Base-by-base conservation (phyloP, 1,139 yeast species). In the Candida sanyaensis region DNA sequence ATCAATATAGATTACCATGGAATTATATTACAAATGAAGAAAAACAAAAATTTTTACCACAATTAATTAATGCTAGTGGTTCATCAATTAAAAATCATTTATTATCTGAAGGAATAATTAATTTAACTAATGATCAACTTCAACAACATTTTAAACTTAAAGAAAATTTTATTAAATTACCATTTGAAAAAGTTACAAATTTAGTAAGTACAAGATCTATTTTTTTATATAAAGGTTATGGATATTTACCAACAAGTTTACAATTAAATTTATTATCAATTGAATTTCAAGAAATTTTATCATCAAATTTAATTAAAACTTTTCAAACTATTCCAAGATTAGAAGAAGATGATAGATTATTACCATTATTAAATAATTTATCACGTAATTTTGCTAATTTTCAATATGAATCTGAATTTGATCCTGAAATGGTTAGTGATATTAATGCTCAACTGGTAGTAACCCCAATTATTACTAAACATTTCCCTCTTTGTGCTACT, bases 281-380 rank as follows among this genome's bases (percentile, higher is more conserved):
- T 38, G 97, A 90, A 63, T 92, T 86, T 62, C 73, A 81, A 44
- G 75, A 74, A 12, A 71, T 71, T 46, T 73, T 95, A 44, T 64
- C 66, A 4, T 64, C 69, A 8, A 81, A 83, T 34, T 72, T 93
- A 51, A 67, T 84, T 23, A 71, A 76, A 49, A 89, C 98, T 0
- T 86, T 90, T 58, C 88, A 87, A 57, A 79, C 88, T 24, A 70
- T 92, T 46, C 96, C 97, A 2, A 76, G 95, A 17, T 71, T 93
- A 47, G 97, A 91, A 60, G 98, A 93, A 68, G 97, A 92, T 61
- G 96, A 91, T 62, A 76, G 99, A 50, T 68, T 93, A 42, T 70
- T 90, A 41, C 98, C 98, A 0, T 81, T 95, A 28, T 73, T 93
- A 51, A 83, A 83, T 60, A 91, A 91, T 59, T 68, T 93, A 46